A percentile compares a stretch with the other conserved stretches of the same genome.
Evolutionary conservation across 75 land plant species (phyloP).

Genomic region (Azolla pinnata): DNA sequence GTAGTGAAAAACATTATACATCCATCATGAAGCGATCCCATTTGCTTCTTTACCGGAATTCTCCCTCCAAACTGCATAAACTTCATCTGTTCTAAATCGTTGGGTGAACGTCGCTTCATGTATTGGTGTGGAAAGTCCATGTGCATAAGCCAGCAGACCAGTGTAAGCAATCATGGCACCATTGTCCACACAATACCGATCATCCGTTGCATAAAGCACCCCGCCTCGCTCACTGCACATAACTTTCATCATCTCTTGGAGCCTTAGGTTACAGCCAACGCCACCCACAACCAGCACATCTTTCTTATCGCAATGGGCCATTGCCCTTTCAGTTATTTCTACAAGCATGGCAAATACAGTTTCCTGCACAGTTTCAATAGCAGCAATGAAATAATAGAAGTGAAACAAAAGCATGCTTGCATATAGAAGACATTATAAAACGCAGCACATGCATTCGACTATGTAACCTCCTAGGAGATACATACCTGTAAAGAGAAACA

Average conservation of each 20-base stretch:
- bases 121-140: conserved; percentile 65
- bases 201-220: conserved; percentile 79
- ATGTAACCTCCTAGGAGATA: no score
- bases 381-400: no score
- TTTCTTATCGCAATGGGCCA: conserved; percentile 95
- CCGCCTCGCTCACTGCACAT: conserved; percentile 97
- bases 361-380: conserved; percentile 77
- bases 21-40: no score
- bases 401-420: no score
- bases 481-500: conserved; percentile 92
- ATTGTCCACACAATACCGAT: conserved; percentile 91
- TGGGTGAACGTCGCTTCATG: conserved; percentile 87
- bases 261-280: conserved; percentile 88
- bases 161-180: conserved; percentile 99
- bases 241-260: conserved; percentile 90
- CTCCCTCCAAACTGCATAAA: conserved; percentile 80
- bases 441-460: neutral
- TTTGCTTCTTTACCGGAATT: neutral
- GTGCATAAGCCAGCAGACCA: conserved; percentile 80
- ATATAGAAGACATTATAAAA: no score
- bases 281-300: conserved; percentile 98
- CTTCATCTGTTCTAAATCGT: conserved; percentile 92
- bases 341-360: conserved; percentile 98
- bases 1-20: no score
- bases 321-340: conserved; percentile 96